Evolutionary conservation across 1,139 yeast species (phyloP), one percentile per base, ranked within the genome.

Genomic region (Sugiyamaella castrensis): DNA sequence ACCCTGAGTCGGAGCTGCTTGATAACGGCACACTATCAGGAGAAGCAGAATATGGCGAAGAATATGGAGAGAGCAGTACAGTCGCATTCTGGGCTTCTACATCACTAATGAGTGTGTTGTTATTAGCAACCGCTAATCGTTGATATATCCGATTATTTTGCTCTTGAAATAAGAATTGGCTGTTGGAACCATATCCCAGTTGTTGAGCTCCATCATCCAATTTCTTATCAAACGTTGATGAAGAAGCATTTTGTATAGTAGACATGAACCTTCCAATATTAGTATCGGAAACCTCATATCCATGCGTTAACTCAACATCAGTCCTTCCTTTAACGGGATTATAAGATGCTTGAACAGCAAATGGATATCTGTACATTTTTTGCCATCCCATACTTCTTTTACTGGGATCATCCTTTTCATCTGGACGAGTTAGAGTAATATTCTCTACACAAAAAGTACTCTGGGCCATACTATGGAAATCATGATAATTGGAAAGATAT

Each of bases 391-490:
- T 19, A 28, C 30, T 42, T 3, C 46, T 39, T 4, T 11, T 34
- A 24, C 40, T 34, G 19, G 27, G 19, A 8, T 39, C 36, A 5
- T 40, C 46, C n/a, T 42, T 35, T 27, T 16, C 31, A 28, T 42
- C 46, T 13, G 46, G 46, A 16, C 46, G 15, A 11, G 29, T 11
- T 34, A 42, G 19, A 16, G 46, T 35, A 24, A 42, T 34, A 29
- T 42, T 42, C 28, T 35, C 40, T 9, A 40, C 46, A 28, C 46
- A 42, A 8, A 42, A n/a, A 7, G 46, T 42, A 36, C 40, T 42
- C 24, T 42, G 46, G 7, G 46, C 46, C 19, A 42, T 28, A 29
- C 46, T 42, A n/a, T 34, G 40, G 31, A 35, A 42, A 16, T 42
- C 46, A 42, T 35, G 29, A 19, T 40, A 40, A 19, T 35, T 42